Evolutionary conservation across 768 basidiomycete species (phyloP).

Genomic region (Amanita muscaria): DNA sequence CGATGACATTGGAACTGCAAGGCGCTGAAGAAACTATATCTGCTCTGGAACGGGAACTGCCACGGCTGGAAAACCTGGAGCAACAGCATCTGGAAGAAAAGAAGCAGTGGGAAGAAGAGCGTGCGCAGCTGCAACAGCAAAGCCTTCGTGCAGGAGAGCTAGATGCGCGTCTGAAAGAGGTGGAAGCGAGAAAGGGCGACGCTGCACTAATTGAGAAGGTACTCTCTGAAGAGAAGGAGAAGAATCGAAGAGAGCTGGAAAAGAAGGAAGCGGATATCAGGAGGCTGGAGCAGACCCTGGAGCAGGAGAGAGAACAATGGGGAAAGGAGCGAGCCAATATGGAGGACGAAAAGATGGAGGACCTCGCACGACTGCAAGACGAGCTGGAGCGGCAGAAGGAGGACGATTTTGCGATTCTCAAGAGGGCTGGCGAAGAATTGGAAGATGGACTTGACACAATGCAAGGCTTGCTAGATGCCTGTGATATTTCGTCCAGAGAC

Average conservation of each 20-base stretch:
- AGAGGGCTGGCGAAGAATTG: conserved; percentile 37
- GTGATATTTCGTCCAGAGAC: conserved; percentile 48
- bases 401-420: conserved; percentile 28
- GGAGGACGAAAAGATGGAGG: conserved; percentile 42
- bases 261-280: conserved; percentile 21
- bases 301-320: conserved; percentile 10
- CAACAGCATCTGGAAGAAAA: conserved; percentile 42
- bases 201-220: conserved; percentile 31
- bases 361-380: conserved; percentile 35
- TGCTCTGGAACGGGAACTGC: conserved; percentile 47
- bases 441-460: conserved; percentile 41
- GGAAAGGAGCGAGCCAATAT: conserved; percentile 25
- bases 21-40: conserved; percentile 56
- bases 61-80: conserved; percentile 40
- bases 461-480: conserved; percentile 42
- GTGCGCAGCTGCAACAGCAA: conserved; percentile 30
- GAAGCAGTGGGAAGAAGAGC: conserved; percentile 41
- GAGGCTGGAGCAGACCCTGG: conserved; percentile 23
- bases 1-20: conserved; percentile 57
- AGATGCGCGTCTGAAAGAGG: conserved; percentile 32
- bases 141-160: conserved; percentile 30
- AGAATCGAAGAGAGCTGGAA: conserved; percentile 23
- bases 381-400: conserved; percentile 38
- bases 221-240: conserved; percentile 25
- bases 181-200: conserved; percentile 35